A percentile compares a stretch with the other conserved stretches of the same genome.
Conservation (phyloP, 345 rosid species). For the Eucalyptus polybractea region DNA sequence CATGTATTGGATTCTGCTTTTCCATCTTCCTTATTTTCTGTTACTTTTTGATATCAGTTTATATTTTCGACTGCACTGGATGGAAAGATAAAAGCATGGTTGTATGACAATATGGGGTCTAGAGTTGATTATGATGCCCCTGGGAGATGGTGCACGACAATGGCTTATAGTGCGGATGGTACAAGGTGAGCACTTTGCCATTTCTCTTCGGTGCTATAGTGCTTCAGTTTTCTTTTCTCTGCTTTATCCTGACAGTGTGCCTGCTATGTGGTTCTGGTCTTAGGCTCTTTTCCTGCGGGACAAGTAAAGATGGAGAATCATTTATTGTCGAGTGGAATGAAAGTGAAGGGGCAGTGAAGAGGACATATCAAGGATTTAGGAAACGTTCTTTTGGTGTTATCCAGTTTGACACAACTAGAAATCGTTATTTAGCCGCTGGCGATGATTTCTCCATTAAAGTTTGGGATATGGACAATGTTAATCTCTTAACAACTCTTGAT, state of each 20-base stretch:
- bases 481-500: constrained; percentile 29
- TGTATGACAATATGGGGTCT: constrained; percentile 69
- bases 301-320: constrained; percentile 64
- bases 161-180: constrained; percentile 90
- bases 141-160: constrained; percentile 60
- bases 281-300: constrained; percentile 71
- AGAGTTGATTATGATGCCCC: constrained; percentile 92
- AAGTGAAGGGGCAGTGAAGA: constrained; percentile 54
- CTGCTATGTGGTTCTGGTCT: neutral
- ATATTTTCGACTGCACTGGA: constrained; percentile 79
- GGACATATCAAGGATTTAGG: constrained; percentile 45
- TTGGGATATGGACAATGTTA: constrained; percentile 58
- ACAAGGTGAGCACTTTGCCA: constrained; percentile 27
- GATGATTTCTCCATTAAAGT: constrained; percentile 52
- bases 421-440: constrained; percentile 52
- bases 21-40: neutral
- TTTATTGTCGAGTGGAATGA: constrained; percentile 67
- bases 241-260: neutral
- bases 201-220: neutral
- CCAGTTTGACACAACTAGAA: constrained; percentile 54
- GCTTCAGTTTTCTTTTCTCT: neutral
- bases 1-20: neutral
- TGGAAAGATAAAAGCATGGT: constrained; percentile 92
- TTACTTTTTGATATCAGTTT: constrained; percentile 26
- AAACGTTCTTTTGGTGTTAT: constrained; percentile 44